Base-by-base conservation (phyloP, 805 yeast species). In the Metschnikowia gelsemii region DNA sequence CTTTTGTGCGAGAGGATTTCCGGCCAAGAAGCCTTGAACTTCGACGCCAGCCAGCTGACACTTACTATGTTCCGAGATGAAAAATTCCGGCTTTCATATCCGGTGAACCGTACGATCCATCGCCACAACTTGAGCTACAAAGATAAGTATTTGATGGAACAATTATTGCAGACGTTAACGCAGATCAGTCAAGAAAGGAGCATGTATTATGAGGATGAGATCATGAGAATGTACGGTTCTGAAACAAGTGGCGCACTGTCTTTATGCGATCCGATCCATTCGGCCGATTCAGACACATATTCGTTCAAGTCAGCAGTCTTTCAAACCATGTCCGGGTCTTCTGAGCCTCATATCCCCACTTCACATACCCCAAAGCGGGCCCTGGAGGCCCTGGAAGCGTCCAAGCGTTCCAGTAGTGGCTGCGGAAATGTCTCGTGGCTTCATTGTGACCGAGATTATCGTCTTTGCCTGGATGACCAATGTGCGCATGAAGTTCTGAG, bases 381-480 rank as follows among this genome's bases (percentile, higher is more conserved):
- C 18, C 6, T 9, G 9, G n/a, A n/a, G n/a, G n/a, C n/a, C n/a
- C n/a, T n/a, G n/a, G n/a, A n/a, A n/a, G n/a, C n/a, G n/a, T n/a
- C n/a, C n/a, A n/a, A n/a, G n/a, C n/a, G n/a, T 6, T n/a, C 30
- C 11, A 13, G 14, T 27, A n/a, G 3, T 17, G 24, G 24, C 11
- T 40, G 33, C 22, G 32, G 26, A 12, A 41, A 43, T 12, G 32
- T 43, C 4, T 43, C 46, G 26, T 51, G 55, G 55, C 46, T 51
- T 7, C 43, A 45, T 29, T 47, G 54, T 22, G 55, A 51, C 34
- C 22, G 23, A 12, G 45, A 46, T 30, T 44, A 42, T 21, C 34
- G 42, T 4, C 43, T 51, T 12, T 44, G 54, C 16, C 49, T 40
- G 42, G 50, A 44, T 21, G 54, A 51, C 12, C 13, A 17, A 12